Conservation (phyloP, 2,329 filamentous ascomycete species). For the Hypoxylon sp. region DNA sequence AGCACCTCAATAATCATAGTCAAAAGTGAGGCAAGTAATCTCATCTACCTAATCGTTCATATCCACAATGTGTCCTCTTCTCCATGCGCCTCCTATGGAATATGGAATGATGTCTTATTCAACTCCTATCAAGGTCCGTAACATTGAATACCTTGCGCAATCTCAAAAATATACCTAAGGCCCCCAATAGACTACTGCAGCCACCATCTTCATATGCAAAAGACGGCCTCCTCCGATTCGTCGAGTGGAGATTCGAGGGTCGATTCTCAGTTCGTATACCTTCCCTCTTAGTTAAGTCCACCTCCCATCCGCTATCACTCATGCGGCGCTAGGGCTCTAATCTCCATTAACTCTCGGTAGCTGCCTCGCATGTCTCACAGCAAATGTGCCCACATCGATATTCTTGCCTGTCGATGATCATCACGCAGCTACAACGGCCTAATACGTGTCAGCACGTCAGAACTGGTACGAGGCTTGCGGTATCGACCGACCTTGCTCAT, state of each 20-base stretch:
- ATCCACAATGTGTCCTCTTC: slow-evolving; percentile 24
- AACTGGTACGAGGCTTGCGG: not conserved
- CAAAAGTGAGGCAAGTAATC: not conserved
- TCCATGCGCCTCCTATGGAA: slow-evolving; percentile 2
- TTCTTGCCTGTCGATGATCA: slow-evolving; percentile 63
- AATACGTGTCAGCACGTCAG: slow-evolving; percentile 31
- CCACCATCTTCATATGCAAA: slow-evolving; percentile 21
- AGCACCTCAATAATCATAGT: not conserved
- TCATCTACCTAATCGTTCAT: not conserved
- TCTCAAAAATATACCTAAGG: slow-evolving; percentile 13
- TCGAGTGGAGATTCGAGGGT: slow-evolving; percentile 6
- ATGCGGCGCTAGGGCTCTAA: slow-evolving; percentile 6
- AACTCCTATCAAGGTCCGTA: slow-evolving; percentile 20
- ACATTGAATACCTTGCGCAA: slow-evolving; percentile 25
- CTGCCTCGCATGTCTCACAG: slow-evolving; percentile 62
- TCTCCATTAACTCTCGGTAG: slow-evolving; percentile 48
- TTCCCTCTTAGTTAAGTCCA: not conserved
- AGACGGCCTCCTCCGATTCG: slow-evolving; percentile 11
- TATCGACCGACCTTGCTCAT: slow-evolving; percentile 53
- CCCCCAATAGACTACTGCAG: slow-evolving; percentile 20
- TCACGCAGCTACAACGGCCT: slow-evolving; percentile 63
- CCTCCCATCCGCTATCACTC: slow-evolving; percentile 2
- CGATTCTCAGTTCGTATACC: not conserved
- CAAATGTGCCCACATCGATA: slow-evolving; percentile 67
- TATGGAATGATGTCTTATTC: slow-evolving; percentile 17